Evolutionary conservation across 345 rosid genomes (phyloP).

Genomic region (Aquilaria malaccensis): DNA sequence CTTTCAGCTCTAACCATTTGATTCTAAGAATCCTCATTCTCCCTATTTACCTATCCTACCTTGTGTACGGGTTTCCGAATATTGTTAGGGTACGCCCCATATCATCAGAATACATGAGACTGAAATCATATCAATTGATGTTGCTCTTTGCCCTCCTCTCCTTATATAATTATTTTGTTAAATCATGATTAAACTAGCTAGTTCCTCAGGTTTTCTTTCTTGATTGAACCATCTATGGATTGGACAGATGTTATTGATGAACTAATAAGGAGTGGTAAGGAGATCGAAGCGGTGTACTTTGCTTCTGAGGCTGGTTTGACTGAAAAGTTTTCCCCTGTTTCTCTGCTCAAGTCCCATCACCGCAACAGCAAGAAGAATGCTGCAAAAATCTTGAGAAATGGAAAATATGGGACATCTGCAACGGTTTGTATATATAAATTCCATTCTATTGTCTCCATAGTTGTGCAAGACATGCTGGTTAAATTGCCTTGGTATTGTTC

Average conservation of each 20-base stretch:
- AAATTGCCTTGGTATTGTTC: neutral
- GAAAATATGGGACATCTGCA: conserved; percentile 28
- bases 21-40: too few relatives aligned
- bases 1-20: too few relatives aligned
- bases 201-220: neutral
- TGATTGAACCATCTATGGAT: conserved; percentile 10
- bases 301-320: conserved; percentile 44
- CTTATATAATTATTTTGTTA: too few relatives aligned
- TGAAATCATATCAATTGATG: too few relatives aligned
- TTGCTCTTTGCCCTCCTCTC: too few relatives aligned
- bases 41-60: too few relatives aligned
- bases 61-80: too few relatives aligned
- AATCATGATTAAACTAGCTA: too few relatives aligned
- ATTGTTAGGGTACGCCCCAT: too few relatives aligned
- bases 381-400: conserved; percentile 25
- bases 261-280: conserved; percentile 43
- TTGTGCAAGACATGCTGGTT: too few relatives aligned
- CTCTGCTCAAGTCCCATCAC: conserved; percentile 41
- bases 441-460: neutral
- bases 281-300: conserved; percentile 53
- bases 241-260: conserved; percentile 41
- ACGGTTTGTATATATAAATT: conserved; percentile 14
- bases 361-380: conserved; percentile 36
- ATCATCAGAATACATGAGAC: too few relatives aligned
- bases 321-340: conserved; percentile 37